Conservation (phyloP, 257 asterid species). For the Mentha longifolia region DNA sequence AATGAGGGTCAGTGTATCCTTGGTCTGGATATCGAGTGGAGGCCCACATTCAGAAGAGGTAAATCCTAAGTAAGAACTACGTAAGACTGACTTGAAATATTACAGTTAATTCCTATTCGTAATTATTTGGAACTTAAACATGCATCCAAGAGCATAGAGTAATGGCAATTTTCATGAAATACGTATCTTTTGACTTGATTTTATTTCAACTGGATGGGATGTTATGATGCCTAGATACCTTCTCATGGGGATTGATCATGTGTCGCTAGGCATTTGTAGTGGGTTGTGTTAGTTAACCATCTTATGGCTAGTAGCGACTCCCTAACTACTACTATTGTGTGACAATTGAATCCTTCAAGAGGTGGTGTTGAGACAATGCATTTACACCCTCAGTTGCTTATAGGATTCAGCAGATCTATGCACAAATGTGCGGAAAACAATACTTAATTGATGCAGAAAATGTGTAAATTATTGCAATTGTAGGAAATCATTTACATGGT, state of each 20-base stretch:
- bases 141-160: constrained; percentile 8
- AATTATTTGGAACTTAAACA: not conserved
- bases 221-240: not conserved
- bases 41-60: constrained; percentile 83
- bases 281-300: not conserved
- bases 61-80: constrained; percentile 2
- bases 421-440: not conserved
- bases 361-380: not conserved
- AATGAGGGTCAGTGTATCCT: constrained; percentile 61
- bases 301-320: not conserved
- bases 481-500: not conserved
- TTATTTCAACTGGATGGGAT: not conserved
- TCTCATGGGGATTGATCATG: not conserved
- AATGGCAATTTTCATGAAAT: constrained; percentile 12
- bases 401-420: not conserved
- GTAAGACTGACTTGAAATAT: constrained; percentile 7
- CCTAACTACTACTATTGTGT: not conserved
- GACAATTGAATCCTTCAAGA: not conserved
- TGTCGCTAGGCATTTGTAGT: not conserved
- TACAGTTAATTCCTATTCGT: not conserved
- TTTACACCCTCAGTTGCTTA: not conserved
- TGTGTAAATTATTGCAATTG: not conserved
- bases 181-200: not conserved
- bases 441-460: not conserved
- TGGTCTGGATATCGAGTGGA: constrained; percentile 97